Conservation (phyloP, 345 rosid species). For the thale cress (Arabidopsis thaliana) region TAIR10.1 NC_003074.8:16892501-16893000, state of each 20-base stretch:
- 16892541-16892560: neutral
- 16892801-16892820: neutral
- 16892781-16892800: neutral
- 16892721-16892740: conserved; percentile 6
- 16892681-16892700: neutral
- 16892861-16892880: conserved; percentile 47
- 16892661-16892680: conserved; percentile 21
- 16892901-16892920: conserved; percentile 72
- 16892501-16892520: no score
- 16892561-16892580: neutral
- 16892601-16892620: neutral
- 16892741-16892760: conserved; percentile 4
- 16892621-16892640: neutral
- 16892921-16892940: conserved; percentile 68
- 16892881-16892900: conserved; percentile 83
- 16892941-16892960: conserved; percentile 57
- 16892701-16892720: neutral
- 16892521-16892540: neutral
- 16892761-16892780: neutral
- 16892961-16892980: neutral
- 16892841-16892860: conserved; percentile 18
- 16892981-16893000: conserved; percentile 1
- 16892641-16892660: no score
- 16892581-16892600: no score
- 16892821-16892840: conserved; percentile 47